phyloP scores from a whole-genome alignment of 257 asterid species.

The Cynanchum wilfordii region DNA sequence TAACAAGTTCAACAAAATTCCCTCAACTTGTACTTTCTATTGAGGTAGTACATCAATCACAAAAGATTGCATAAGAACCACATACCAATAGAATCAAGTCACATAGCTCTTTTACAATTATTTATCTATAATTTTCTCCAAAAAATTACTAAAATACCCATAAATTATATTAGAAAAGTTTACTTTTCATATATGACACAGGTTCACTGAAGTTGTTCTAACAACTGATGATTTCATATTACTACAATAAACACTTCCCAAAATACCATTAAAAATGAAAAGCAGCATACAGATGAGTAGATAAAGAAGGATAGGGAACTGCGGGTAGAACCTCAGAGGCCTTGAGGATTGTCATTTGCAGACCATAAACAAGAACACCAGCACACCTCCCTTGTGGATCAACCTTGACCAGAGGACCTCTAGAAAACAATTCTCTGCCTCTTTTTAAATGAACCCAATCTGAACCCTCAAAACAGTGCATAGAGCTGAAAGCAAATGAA shows the following conservation, averaged over 20 bases:
- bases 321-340: constrained; percentile 73
- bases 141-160: not conserved
- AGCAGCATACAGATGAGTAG: not conserved
- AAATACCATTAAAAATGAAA: not conserved
- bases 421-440: constrained; percentile 78
- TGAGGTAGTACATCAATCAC: not conserved
- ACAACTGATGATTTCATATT: not conserved
- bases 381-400: constrained; percentile 96
- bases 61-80: not conserved
- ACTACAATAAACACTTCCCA: not conserved
- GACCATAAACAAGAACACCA: constrained; percentile 73
- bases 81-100: not conserved
- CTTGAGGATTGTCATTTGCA: constrained; percentile 91
- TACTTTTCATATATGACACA: not conserved
- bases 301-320: constrained; percentile 7
- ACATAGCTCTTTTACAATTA: not conserved
- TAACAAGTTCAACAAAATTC: not conserved
- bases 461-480: constrained; percentile 99
- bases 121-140: not conserved
- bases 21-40: not conserved
- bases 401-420: constrained; percentile 84
- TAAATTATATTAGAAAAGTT: not conserved
- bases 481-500: constrained; percentile 56
- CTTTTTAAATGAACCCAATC: constrained; percentile 85
- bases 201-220: no score